A percentile compares a stretch with the other conserved stretches of the same genome.
phyloP scores from a whole-genome alignment of 2,329 filamentous ascomycete genomes.

The Didymella glomerata region DNA sequence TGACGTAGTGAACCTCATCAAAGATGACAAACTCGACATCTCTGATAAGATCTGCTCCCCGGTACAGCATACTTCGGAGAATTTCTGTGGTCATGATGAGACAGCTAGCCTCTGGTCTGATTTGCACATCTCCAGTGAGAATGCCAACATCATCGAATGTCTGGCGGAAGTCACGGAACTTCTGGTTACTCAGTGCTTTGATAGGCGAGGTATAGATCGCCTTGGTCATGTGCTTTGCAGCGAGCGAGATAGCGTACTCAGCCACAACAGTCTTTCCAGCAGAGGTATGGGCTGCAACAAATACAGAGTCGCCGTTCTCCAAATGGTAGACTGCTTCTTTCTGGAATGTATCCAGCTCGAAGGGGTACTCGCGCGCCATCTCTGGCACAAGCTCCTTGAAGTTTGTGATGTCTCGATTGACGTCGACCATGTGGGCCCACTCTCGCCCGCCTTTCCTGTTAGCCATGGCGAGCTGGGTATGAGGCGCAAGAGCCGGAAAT shows the following conservation, averaged over 20 bases:
- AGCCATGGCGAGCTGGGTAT: conserved; percentile 75
- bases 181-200: conserved; percentile 97
- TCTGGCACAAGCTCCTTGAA: conserved; percentile 93
- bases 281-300: conserved; percentile 96
- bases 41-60: conserved; percentile 92
- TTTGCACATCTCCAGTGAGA: conserved; percentile 95
- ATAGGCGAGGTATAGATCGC: conserved; percentile 99
- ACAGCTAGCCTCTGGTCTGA: conserved; percentile 95
- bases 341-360: conserved; percentile 97
- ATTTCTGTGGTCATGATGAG: conserved; percentile 99
- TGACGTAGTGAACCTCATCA: conserved; percentile 98
- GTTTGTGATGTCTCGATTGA: conserved; percentile 91
- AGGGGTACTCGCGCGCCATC: conserved; percentile 96
- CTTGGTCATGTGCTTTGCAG: conserved; percentile 99
- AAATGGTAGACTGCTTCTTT: conserved; percentile 98
- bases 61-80: conserved; percentile 95
- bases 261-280: conserved; percentile 98
- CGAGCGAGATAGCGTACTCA: conserved; percentile 95
- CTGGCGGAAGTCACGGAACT: conserved; percentile 92
- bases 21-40: conserved; percentile 99
- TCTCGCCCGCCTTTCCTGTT: conserved; percentile 80
- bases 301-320: conserved; percentile 95
- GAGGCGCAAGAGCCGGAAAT: conserved; percentile 89
- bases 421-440: conserved; percentile 99
- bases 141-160: conserved; percentile 97